Evolutionary conservation across 495 filamentous ascomycete genomes (phyloP).

Genomic region (Tuber microsphaerosporum): DNA sequence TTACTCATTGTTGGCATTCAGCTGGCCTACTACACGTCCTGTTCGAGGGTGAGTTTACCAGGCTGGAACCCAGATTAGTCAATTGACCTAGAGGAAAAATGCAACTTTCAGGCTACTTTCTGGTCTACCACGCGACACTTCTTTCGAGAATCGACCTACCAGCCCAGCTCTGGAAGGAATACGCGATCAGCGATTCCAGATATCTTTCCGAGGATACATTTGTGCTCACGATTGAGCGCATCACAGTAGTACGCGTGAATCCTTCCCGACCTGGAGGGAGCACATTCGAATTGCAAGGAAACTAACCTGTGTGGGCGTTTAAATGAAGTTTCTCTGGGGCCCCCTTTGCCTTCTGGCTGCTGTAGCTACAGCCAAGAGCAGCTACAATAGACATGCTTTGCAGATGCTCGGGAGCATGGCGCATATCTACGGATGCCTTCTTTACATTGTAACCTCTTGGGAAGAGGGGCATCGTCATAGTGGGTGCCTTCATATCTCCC

Average conservation of each 20-base stretch:
- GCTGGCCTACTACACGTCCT: slow-evolving; percentile 35
- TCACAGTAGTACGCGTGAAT: slow-evolving; percentile 60
- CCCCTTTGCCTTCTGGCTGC: slow-evolving; percentile 68
- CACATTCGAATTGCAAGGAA: neutral
- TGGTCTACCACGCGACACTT: slow-evolving; percentile 26
- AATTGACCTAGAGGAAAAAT: neutral
- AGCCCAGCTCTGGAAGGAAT: slow-evolving; percentile 39
- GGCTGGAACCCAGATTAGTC: neutral
- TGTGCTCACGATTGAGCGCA: slow-evolving; percentile 74
- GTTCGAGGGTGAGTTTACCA: slow-evolving; percentile 27
- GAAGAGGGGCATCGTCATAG: slow-evolving; percentile 48
- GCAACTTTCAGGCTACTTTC: slow-evolving; percentile 29
- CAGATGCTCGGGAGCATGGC: slow-evolving; percentile 63
- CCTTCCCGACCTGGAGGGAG: neutral
- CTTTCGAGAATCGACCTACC: slow-evolving; percentile 20
- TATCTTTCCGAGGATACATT: slow-evolving; percentile 65
- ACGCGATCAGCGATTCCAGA: slow-evolving; percentile 35
- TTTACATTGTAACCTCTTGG: slow-evolving; percentile 78
- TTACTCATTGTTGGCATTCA: slow-evolving; percentile 7
- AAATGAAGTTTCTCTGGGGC: slow-evolving; percentile 60
- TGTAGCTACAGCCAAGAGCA: slow-evolving; percentile 52
- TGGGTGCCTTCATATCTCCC: slow-evolving; percentile 42
- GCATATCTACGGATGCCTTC: slow-evolving; percentile 76
- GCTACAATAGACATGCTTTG: slow-evolving; percentile 60
- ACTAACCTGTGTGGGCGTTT: slow-evolving; percentile 29